These are phyloP conservation scores for Jasminum sambac DNA, from an alignment of 257 asterid species.

Conservation along the genomic window DNA sequence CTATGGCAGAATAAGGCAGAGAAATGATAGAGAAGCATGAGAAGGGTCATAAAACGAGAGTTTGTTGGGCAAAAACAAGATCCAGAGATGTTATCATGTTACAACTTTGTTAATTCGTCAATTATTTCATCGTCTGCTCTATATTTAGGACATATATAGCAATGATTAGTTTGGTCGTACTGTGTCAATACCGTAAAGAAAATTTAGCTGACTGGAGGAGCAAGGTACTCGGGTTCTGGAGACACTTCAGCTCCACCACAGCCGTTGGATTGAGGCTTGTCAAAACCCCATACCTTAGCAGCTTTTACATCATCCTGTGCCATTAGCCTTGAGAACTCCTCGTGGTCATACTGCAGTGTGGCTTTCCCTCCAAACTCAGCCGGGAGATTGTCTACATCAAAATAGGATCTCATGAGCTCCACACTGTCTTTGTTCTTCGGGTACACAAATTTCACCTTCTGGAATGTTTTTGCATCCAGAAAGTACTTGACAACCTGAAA, in stretches of 20 bases:
- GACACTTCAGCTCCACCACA: conserved; percentile 62
- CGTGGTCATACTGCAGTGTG: conserved; percentile 74
- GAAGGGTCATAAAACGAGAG: not conserved
- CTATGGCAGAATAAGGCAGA: too few species aligned
- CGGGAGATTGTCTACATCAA: conserved; percentile 84
- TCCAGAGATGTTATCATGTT: too few species aligned
- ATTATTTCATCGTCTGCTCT: not conserved
- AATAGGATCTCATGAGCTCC: conserved; percentile 74
- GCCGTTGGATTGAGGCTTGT: conserved; percentile 44
- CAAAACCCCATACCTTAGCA: conserved; percentile 74
- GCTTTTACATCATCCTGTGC: conserved; percentile 71
- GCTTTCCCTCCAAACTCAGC: conserved; percentile 91
- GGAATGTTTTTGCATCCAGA: conserved; percentile 78
- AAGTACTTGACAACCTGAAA: conserved; percentile 90
- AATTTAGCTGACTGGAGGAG: conserved; percentile 41
- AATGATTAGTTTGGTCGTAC: not conserved
- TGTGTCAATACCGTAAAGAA: not conserved
- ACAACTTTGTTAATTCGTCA: not conserved
- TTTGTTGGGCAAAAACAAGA: not conserved
- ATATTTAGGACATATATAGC: not conserved
- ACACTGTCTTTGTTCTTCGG: conserved; percentile 88
- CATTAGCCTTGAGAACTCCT: conserved; percentile 85
- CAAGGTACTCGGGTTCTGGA: conserved; percentile 48
- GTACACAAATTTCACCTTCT: conserved; percentile 92
- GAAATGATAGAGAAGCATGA: not conserved